Base-by-base conservation (phyloP, 164 flowering plant genomes). In the Tetrastigma voinierianum region DNA sequence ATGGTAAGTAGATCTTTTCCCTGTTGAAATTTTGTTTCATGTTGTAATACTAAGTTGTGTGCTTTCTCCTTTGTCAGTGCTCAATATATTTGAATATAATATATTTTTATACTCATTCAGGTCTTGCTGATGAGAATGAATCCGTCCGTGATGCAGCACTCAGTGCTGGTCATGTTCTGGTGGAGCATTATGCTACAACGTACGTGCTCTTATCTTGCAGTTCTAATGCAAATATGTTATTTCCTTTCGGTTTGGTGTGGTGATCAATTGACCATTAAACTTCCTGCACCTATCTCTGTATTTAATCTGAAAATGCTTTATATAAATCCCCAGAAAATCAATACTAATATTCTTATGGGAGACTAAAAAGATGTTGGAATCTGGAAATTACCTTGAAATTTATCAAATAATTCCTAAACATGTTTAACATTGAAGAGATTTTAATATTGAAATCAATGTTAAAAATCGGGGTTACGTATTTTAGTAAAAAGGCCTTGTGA, bases 101-200 rank as follows among this genome's bases (percentile, higher is more conserved):
- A 24, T 52, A 2, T 16, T 8, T 23, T 67, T 53, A 15, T 24
- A 1, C 48, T 68, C 46, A 56, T 72, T 10, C 76, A 95, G 99
- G 99, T 47, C 97, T 95, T 76, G 97, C 99, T 9, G 99, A 95
- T 83, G 99, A 95, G 83, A 95, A 95, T 82, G 99, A 95, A 65
- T 95, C 99, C 71, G 99, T 95, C 46, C 97, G 99, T 69, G 99
- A 95, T 66, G 99, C 99, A 7, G 99, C 99, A 45, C 86, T 95
- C 46, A 85, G 97, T 82, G 96, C 97, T 74, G 99, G 99, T 49
- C 99, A 92, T 87, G 91, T 95, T 62, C 76, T 95, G 55, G 99
- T 95, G 68, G 99, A 95, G 77, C 97, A 95, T 71, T 93, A 96
- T 82, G 99, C 99, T 48, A 85, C 90, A 70, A 96, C 99, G 99